phyloP scores from a whole-genome alignment of 192 early-diverging fungal species.

The Geranomyces michiganensis region DNA sequence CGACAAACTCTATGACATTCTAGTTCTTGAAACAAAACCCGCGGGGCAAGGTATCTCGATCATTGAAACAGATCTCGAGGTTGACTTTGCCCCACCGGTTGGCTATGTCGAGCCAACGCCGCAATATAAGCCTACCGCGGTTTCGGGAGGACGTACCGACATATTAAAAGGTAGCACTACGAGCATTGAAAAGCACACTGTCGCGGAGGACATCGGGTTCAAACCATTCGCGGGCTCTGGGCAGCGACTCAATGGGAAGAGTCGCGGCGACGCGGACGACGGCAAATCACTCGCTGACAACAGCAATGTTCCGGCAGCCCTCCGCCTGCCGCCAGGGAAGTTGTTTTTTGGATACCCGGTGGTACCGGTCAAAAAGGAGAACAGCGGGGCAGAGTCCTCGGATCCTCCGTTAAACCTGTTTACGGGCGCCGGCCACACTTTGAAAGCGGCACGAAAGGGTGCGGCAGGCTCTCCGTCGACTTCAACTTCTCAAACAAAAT shows the following conservation, averaged over 20 bases:
- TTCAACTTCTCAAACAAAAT: not conserved
- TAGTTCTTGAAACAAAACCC: slow-evolving; percentile 89
- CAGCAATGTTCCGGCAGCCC: slow-evolving; percentile 58
- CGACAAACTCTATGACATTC: slow-evolving; percentile 79
- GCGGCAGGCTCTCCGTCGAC: slow-evolving; percentile 10
- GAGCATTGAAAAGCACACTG: slow-evolving; percentile 52
- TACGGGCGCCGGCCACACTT: slow-evolving; percentile 54
- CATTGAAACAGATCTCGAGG: slow-evolving; percentile 96
- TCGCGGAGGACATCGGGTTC: slow-evolving; percentile 42
- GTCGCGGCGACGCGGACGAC: not conserved
- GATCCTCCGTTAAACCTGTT: slow-evolving; percentile 44
- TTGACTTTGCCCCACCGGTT: slow-evolving; percentile 94
- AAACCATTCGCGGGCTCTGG: slow-evolving; percentile 55
- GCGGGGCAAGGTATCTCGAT: slow-evolving; percentile 82
- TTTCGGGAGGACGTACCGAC: not conserved
- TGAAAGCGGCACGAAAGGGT: slow-evolving; percentile 55
- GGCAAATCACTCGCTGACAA: not conserved
- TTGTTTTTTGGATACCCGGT: slow-evolving; percentile 88
- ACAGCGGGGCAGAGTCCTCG: slow-evolving; percentile 9
- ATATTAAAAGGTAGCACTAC: slow-evolving; percentile 23
- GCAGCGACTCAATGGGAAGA: slow-evolving; percentile 51
- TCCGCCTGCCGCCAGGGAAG: slow-evolving; percentile 82
- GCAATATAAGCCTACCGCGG: slow-evolving; percentile 13
- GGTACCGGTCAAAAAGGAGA: slow-evolving; percentile 52
- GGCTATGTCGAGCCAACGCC: slow-evolving; percentile 91